Base-by-base conservation (phyloP, 2,329 filamentous ascomycete genomes). In the Colletotrichum liaoningense region DNA sequence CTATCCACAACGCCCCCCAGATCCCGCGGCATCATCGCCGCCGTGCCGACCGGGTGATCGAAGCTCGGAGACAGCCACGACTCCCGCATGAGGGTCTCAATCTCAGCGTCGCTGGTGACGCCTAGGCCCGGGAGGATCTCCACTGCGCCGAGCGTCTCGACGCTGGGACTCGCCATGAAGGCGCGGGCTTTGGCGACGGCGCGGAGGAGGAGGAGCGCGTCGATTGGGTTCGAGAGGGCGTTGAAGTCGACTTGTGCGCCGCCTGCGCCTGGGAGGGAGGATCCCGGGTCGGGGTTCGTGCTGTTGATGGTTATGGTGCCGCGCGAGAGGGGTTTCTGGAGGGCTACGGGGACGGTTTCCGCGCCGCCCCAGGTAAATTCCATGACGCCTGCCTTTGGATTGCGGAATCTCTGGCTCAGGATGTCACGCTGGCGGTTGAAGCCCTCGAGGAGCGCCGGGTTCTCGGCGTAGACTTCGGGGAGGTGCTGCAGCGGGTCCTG, bases 1-100 rank as follows among this genome's bases (percentile, higher is more conserved):
- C 76, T 73, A 59, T 81, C 79, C 1, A 84, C 81, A 24, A 84
- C 82, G 12, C 82, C 81, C 4, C 81, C 81, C 49, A 79, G 75
- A 16, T 78, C 76, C 52, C 74, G 71, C 1, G 80, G 80, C 70
- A 83, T 76, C 81, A 83, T 82, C 1, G 79, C 77, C 42, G 80
- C 80, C 6, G 79, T 80, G 1, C 77, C 78, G 70, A 76, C 78
- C 42, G 79, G 76, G 69, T 79, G 64, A 67, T 81, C 67, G 65
- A 78, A 63, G 46, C 75, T 79, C 0, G 79, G 38, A 26, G 70
- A 38, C 14, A 73, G 22, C 68, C 71, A 73, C 5, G 75, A 72
- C 52, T 76, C 71, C 19, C 69, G 65, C 75, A 78, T 67, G 7
- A 73, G 63, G 2, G 49, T 30, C 66, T 77, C 68, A n/a, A 78